A percentile compares a stretch with the other conserved stretches of the same genome.
Conservation (phyloP, 768 basidiomycete species). For the Leucocoprinus birnbaumii region DNA sequence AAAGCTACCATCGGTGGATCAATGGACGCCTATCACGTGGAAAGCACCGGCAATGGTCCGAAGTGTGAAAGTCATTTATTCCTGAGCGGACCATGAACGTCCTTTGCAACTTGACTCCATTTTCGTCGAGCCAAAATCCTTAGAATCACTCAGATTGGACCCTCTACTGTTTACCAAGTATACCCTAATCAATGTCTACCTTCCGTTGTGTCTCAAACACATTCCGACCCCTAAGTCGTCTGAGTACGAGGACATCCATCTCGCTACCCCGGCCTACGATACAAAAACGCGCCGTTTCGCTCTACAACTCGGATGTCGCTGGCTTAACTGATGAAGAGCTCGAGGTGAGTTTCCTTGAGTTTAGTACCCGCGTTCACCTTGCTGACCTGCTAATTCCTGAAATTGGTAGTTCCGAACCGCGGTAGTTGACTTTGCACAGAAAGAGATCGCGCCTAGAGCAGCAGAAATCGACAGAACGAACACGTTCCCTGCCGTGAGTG, state of each 20-base stretch:
- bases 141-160: neutral
- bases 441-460: slow-evolving; percentile 83
- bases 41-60: slow-evolving; percentile 8
- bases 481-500: slow-evolving; percentile 67
- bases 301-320: slow-evolving; percentile 70
- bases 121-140: neutral
- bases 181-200: slow-evolving; percentile 6
- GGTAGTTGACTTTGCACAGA: slow-evolving; percentile 74
- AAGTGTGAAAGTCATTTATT: neutral
- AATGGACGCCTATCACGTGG: slow-evolving; percentile 8
- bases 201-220: slow-evolving; percentile 3
- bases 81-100: neutral
- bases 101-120: too few species aligned
- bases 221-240: slow-evolving; percentile 1
- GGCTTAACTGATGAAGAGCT: slow-evolving; percentile 78
- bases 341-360: slow-evolving; percentile 48
- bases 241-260: neutral
- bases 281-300: slow-evolving; percentile 41
- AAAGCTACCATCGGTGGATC: too few species aligned
- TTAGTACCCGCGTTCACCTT: neutral
- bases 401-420: slow-evolving; percentile 71
- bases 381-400: slow-evolving; percentile 3
- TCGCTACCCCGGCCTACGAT: neutral
- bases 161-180: neutral
- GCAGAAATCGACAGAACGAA: slow-evolving; percentile 86